phyloP scores from a whole-genome alignment of 257 asterid species.

The Asclepias syriaca region DNA sequence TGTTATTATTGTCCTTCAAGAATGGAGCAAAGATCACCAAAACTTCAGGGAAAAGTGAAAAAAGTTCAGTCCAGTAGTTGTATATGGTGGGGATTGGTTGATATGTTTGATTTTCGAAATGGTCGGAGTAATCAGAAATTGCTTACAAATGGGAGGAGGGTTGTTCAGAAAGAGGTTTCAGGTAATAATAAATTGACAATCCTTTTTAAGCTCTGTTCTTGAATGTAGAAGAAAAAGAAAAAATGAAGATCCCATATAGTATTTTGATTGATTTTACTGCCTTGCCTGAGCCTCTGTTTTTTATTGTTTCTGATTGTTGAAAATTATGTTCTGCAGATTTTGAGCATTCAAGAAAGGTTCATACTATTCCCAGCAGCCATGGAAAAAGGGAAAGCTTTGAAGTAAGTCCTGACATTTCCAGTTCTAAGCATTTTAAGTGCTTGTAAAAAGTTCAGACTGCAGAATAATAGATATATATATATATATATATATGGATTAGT shows the following conservation, averaged over 20 bases:
- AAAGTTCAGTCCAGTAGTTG: slow-evolving; percentile 44
- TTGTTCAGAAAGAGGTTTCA: slow-evolving; percentile 14
- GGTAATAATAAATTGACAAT: slow-evolving; percentile 23
- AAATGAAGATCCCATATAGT: background rate
- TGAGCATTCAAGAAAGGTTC: slow-evolving; percentile 5
- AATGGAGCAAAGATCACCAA: slow-evolving; percentile 46
- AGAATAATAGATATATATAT: background rate
- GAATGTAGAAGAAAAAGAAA: background rate
- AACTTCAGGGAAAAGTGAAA: slow-evolving; percentile 27
- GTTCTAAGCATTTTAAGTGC: background rate
- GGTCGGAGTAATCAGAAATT: slow-evolving; percentile 29
- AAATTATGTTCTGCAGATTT: slow-evolving; percentile 18
- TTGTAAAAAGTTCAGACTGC: background rate
- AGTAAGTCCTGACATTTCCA: slow-evolving; percentile 7
- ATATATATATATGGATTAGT: background rate
- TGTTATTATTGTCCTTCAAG: slow-evolving; percentile 10
- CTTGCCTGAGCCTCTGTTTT: background rate
- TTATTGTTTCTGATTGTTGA: background rate
- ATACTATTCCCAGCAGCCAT: background rate
- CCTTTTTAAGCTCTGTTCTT: background rate
- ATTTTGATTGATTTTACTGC: background rate
- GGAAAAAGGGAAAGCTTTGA: slow-evolving; percentile 1
- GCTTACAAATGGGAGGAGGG: slow-evolving; percentile 43
- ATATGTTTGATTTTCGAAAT: slow-evolving; percentile 41
- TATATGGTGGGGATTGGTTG: slow-evolving; percentile 51